phyloP scores from a whole-genome alignment of 208 protist species.

The Acanthamoeba sp. region DNA sequence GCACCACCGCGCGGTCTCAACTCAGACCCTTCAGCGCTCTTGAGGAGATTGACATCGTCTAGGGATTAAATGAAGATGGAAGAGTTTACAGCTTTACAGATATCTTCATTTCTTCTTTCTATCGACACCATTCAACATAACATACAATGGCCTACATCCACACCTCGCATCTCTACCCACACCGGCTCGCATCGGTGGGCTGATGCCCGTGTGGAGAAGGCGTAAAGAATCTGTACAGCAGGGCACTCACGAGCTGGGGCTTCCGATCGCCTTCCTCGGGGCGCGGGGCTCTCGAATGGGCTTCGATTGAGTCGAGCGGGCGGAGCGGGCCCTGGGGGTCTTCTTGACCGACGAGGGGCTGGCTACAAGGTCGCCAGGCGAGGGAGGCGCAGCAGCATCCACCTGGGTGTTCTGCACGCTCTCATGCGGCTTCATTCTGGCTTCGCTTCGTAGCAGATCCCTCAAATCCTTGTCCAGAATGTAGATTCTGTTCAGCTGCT shows the following conservation, averaged over 20 bases:
- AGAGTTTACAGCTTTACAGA: background rate
- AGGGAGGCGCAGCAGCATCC: background rate
- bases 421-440: background rate
- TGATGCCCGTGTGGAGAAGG: background rate
- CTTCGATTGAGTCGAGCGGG: background rate
- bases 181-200: background rate
- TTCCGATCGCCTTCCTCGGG: background rate
- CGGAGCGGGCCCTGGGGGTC: background rate
- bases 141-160: background rate
- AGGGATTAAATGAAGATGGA: background rate
- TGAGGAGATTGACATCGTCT: constrained; percentile 16
- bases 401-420: background rate
- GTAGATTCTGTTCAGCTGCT: background rate
- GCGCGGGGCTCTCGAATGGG: constrained; percentile 17
- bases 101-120: constrained; percentile 5
- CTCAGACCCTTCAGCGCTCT: background rate
- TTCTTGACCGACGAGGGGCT: background rate
- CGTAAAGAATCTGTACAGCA: background rate
- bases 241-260: background rate
- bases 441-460: background rate
- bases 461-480: constrained; percentile 9
- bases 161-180: background rate
- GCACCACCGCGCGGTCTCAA: background rate
- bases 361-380: background rate
- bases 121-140: background rate